Evolutionary conservation across 768 basidiomycete genomes (phyloP).

Genomic region (Boletellus emodensis): DNA sequence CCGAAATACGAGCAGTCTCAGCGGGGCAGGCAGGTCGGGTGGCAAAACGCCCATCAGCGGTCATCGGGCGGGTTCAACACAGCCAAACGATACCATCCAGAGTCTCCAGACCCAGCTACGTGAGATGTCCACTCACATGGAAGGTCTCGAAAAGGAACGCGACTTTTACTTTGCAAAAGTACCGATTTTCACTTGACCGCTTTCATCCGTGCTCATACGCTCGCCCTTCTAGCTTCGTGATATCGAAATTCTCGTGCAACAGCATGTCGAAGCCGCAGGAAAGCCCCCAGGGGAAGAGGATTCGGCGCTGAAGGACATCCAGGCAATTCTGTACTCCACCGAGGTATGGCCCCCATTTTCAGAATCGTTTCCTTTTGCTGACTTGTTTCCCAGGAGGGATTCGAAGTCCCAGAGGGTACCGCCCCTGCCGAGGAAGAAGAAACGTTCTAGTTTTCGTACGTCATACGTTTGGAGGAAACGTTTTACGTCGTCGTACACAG

Average conservation of each 20-base stretch:
- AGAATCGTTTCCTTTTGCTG: constrained; percentile 1
- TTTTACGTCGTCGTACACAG: constrained; percentile 8
- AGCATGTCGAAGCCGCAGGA: constrained; percentile 64
- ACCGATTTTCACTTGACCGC: constrained; percentile 14
- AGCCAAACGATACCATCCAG: constrained; percentile 63
- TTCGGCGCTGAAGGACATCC: constrained; percentile 67
- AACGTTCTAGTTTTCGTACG: constrained; percentile 50
- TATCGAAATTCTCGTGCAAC: constrained; percentile 91
- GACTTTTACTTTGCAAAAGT: constrained; percentile 99
- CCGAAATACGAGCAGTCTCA: constrained; percentile 37
- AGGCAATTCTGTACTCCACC: constrained; percentile 91
- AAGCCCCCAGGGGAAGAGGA: constrained; percentile 51
- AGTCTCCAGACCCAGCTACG: constrained; percentile 71
- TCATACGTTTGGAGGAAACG: constrained; percentile 5
- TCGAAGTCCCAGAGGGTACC: constrained; percentile 76
- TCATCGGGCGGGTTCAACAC: constrained; percentile 61
- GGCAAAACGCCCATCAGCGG: constrained; percentile 73
- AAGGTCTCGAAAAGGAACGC: constrained; percentile 93
- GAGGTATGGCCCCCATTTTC: constrained; percentile 53
- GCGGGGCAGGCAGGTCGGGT: constrained; percentile 46
- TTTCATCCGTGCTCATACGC: constrained; percentile 3
- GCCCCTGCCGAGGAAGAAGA: constrained; percentile 71
- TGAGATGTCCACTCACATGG: constrained; percentile 78
- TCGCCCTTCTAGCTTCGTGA: constrained; percentile 72
- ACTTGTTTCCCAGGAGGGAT: constrained; percentile 66